Percentiles rank a stretch among this genome's conserved stretches.
These are phyloP conservation scores for Mycena olivaceomarginata DNA, from an alignment of 768 basidiomycete genomes.

Conservation along the genomic window DNA sequence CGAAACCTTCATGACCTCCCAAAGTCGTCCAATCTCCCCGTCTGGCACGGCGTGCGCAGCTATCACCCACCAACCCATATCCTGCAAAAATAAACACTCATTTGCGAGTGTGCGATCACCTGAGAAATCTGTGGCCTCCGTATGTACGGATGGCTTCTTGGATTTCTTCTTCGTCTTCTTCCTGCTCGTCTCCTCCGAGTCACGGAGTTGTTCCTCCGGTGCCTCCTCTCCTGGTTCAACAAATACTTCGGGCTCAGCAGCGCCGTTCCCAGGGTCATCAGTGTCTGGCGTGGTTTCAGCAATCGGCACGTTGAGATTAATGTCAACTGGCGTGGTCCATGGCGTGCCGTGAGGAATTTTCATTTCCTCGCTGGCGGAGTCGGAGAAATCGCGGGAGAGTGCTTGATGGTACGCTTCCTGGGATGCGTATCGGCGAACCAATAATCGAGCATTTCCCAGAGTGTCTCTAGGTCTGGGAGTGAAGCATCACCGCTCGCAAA, in stretches of 20 bases:
- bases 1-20: slow-evolving; percentile 30
- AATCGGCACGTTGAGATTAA: background rate
- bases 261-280: too few relatives aligned
- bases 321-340: background rate
- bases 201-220: background rate
- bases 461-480: background rate
- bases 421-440: background rate
- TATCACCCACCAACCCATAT: slow-evolving; percentile 33
- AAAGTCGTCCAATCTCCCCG: slow-evolving; percentile 20
- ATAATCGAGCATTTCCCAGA: background rate
- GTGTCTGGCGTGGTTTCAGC: too few relatives aligned
- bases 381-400: background rate
- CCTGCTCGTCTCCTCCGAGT: background rate
- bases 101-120: slow-evolving; percentile 39
- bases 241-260: too few relatives aligned
- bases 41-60: slow-evolving; percentile 29
- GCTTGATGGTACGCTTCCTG: background rate
- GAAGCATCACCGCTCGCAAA: background rate
- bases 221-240: slow-evolving; percentile 22
- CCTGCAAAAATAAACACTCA: slow-evolving; percentile 22
- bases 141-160: slow-evolving; percentile 7
- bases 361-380: background rate
- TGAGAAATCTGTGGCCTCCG: slow-evolving; percentile 27
- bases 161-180: background rate
- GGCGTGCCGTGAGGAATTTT: background rate